These are phyloP conservation scores for Monoraphidium neglectum DNA, from an alignment of 139 green algal genomes.

Conservation along the genomic window DNA sequence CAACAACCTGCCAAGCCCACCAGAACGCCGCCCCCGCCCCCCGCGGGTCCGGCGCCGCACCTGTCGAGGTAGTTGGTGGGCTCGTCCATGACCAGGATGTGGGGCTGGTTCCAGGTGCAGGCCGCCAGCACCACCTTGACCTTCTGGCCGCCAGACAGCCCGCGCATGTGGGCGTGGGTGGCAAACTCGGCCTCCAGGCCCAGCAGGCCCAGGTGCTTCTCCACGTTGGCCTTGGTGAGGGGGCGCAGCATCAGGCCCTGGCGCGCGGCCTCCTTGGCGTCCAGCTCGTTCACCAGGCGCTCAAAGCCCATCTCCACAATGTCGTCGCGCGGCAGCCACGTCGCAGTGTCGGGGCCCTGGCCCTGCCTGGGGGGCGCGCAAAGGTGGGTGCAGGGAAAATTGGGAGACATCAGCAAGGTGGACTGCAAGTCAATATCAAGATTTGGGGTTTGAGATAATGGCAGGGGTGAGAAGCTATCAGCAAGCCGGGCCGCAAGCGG, in stretches of 20 bases:
- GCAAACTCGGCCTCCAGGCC: conserved; percentile 91
- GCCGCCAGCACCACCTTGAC: conserved; percentile 74
- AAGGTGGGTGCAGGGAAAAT: too few relatives aligned
- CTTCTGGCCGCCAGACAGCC: conserved; percentile 89
- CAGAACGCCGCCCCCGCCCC: too few relatives aligned
- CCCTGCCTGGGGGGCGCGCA: conserved; percentile 46
- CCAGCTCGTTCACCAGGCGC: conserved; percentile 89
- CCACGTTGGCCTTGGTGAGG: conserved; percentile 82
- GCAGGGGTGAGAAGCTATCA: too few relatives aligned
- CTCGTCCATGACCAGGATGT: conserved; percentile 79
- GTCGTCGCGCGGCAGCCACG: conserved; percentile 69
- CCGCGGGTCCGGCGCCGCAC: neutral
- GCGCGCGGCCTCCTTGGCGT: conserved; percentile 86
- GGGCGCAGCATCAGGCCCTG: conserved; percentile 80
- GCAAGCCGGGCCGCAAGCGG: too few relatives aligned
- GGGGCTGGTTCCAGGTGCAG: conserved; percentile 72
- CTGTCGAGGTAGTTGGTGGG: conserved; percentile 80
- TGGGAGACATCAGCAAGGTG: too few relatives aligned
- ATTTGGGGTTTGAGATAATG: too few relatives aligned
- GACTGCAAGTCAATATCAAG: too few relatives aligned
- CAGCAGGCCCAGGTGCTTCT: conserved; percentile 89
- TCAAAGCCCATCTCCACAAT: conserved; percentile 72
- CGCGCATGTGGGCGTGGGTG: conserved; percentile 87
- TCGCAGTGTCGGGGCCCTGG: conserved; percentile 57
- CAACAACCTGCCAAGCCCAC: too few relatives aligned